Evolutionary conservation across 140 eudicot genomes (phyloP).

Genomic region (Anethum foeniculum): DNA sequence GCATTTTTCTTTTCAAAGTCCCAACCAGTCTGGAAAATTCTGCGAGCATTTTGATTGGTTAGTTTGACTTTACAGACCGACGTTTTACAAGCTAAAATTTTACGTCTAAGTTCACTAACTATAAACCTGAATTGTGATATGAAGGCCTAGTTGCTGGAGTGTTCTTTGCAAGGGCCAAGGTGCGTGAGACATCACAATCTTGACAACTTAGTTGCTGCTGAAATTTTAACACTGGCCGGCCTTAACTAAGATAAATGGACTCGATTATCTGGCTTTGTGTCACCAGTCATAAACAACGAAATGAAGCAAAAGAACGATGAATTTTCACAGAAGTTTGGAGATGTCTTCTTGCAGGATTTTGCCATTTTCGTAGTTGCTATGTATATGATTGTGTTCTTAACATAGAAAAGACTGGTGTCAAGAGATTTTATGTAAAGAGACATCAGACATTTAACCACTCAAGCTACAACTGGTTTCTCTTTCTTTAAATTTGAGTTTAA

Average conservation of each 20-base stretch:
- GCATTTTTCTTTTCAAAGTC: constrained; percentile 74
- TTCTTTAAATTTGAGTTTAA: no score
- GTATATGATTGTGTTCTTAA: neutral
- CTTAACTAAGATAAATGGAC: neutral
- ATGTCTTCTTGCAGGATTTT: neutral
- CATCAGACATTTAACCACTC: neutral
- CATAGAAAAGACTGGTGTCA: neutral
- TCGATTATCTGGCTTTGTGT: neutral
- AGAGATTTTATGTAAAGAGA: no score
- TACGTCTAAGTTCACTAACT: neutral
- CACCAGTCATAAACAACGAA: neutral
- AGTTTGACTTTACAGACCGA: constrained; percentile 11
- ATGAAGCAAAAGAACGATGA: constrained; percentile 8
- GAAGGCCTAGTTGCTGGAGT: constrained; percentile 92
- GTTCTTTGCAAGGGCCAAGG: constrained; percentile 86
- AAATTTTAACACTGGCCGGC: neutral
- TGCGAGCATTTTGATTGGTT: constrained; percentile 82
- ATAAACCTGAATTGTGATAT: neutral
- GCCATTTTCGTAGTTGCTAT: neutral
- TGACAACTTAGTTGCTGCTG: constrained; percentile 6
- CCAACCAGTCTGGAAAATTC: constrained; percentile 90
- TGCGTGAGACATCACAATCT: constrained; percentile 48
- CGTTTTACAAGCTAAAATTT: neutral
- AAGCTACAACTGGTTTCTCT: neutral
- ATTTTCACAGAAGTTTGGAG: neutral